Evolutionary conservation across 2,329 filamentous ascomycete species (phyloP), one percentile per base, ranked within the genome.

Genomic region (Ophiostoma sp.): DNA sequence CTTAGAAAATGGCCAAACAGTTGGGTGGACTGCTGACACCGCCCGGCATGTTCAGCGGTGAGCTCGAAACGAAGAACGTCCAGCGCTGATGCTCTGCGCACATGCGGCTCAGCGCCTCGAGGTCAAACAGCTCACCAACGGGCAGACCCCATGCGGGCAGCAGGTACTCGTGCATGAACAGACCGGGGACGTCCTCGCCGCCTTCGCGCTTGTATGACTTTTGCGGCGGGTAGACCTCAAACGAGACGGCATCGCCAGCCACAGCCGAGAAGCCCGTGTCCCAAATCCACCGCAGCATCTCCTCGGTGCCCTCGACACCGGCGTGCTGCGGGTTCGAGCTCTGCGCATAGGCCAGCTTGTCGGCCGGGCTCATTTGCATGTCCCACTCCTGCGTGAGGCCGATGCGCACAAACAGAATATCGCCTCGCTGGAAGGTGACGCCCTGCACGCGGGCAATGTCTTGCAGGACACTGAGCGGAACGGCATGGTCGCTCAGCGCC

Each of bases 311-410:
- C 75, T 85, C 82, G 1, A 86, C 80, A 0, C 84, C 85, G 1
- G 81, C 82, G 75, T 12, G 78, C 77, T 77, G 22, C 78, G 78
- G 78, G 0, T 78, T 81, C 2, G 28, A 2, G 52, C 61, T 63
- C 19, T 76, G 76, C 0, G 69, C 72, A 8, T 70, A 69, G 5
- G 73, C 74, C 7, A 80, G 77, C 9, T 74, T 73, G 45, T 80
- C 75, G 72, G 80, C 79, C 2, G 79, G 78, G 12, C 69, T 74
- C 22, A 79, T 74, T 17, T 22, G 7, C 2, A 77, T 80, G 76
- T 89, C 83, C 73, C 91, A 87, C 9, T 86, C 82, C 75, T 90
- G 85, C 9, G 89, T 80, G 57, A 80, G 64, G 7, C 81, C 81
- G 66, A 82, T 81, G 22, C 85, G 82, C 6, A 87, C 79, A 72